phyloP scores from a whole-genome alignment of 768 basidiomycete species.

The Leccinum uliginosum region DNA sequence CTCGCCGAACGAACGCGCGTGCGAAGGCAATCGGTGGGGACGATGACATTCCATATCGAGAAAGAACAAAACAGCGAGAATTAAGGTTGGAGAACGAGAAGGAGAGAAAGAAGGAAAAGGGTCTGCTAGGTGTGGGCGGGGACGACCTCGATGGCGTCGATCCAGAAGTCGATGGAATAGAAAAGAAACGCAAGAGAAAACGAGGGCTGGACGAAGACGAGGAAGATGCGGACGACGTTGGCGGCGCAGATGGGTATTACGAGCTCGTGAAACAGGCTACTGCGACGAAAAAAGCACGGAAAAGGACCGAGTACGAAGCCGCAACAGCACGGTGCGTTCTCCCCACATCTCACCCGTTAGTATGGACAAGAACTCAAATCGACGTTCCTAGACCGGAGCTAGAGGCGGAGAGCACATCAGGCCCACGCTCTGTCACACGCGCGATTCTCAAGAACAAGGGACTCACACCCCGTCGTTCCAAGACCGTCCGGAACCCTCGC shows the following conservation, averaged over 20 bases:
- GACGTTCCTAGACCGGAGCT: conserved; percentile 25
- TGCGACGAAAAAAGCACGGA: conserved; percentile 69
- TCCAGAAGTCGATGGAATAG: conserved; percentile 33
- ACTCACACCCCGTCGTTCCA: conserved; percentile 84
- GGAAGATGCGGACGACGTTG: conserved; percentile 42
- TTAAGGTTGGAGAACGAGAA: conserved; percentile 46
- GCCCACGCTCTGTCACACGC: conserved; percentile 85
- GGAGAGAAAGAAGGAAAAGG: conserved; percentile 32
- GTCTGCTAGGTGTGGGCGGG: conserved; percentile 45
- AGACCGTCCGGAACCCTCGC: conserved; percentile 91
- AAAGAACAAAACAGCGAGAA: conserved; percentile 63
- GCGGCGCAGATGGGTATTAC: conserved; percentile 77
- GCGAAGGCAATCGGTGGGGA: conserved; percentile 77
- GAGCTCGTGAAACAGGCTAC: conserved; percentile 77
- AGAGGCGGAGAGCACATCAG: conserved; percentile 42
- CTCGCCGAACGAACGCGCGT: conserved; percentile 70
- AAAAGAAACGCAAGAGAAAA: conserved; percentile 37
- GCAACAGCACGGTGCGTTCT: conserved; percentile 52
- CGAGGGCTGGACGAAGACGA: conserved; percentile 36
- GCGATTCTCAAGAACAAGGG: conserved; percentile 94
- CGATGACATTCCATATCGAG: conserved; percentile 90
- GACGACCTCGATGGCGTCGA: conserved; percentile 63
- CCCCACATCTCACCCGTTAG: conserved; percentile 5
- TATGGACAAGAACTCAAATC: conserved; percentile 7
- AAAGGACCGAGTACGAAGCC: conserved; percentile 78